These are phyloP conservation scores for Phytophthora gonapodyides DNA, from an alignment of 352 stramenopile species.

Conservation along the genomic window DNA sequence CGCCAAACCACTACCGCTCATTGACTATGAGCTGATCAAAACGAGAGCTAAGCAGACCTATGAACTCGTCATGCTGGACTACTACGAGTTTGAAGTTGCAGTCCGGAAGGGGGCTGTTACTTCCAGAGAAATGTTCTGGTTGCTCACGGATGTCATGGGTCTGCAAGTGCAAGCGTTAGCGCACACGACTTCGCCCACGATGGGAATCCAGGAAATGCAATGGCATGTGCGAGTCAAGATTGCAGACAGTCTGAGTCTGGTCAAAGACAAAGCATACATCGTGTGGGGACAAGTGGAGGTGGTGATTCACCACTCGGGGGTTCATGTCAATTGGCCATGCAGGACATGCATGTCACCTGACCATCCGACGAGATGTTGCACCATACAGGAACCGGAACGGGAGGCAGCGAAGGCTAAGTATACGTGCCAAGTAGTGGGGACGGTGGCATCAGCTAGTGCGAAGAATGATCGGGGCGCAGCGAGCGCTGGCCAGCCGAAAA, in stretches of 20 bases:
- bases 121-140: constrained; percentile 2
- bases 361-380: constrained; percentile 2
- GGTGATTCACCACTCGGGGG: background rate
- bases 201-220: constrained; percentile 5
- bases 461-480: too few relatives aligned
- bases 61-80: background rate
- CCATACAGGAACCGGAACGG: too few relatives aligned
- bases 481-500: too few relatives aligned
- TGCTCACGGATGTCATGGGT: background rate
- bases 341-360: background rate
- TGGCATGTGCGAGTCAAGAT: background rate
- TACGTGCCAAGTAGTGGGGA: too few relatives aligned
- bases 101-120: background rate
- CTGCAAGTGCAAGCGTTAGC: constrained; percentile 3
- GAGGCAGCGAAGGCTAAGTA: too few relatives aligned
- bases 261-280: background rate
- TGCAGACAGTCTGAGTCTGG: background rate
- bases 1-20: background rate
- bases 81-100: background rate
- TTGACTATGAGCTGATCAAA: constrained; percentile 1
- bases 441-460: too few relatives aligned
- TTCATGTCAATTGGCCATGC: constrained; percentile 3
- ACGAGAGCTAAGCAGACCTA: background rate
- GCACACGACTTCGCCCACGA: background rate
- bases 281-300: background rate